Percentiles rank a stretch among this genome's conserved stretches.
These are phyloP conservation scores for Tulasnella sp. DNA, from an alignment of 768 basidiomycete genomes.

Conservation along the genomic window DNA sequence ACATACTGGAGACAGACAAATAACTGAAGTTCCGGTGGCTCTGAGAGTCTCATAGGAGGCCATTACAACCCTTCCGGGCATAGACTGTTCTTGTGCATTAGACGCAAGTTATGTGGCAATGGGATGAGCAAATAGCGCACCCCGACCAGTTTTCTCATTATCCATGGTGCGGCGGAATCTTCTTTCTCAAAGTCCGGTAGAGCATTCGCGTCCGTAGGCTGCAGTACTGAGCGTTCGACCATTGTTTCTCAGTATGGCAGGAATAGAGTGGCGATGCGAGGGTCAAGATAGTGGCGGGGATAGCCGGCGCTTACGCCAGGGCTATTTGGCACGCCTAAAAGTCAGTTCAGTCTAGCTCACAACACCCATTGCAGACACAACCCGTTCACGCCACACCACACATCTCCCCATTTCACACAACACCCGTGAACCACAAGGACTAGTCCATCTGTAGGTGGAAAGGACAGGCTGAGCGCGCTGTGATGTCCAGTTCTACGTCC, in stretches of 20 bases:
- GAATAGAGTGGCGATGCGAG: no score
- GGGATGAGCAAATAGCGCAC: conserved; percentile 31
- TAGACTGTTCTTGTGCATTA: conserved; percentile 33
- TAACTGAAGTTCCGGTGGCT: conserved; percentile 46
- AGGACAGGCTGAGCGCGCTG: no score
- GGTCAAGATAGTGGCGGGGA: no score
- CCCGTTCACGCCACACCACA: no score
- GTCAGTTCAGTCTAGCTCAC: no score
- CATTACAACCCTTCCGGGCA: conserved; percentile 53
- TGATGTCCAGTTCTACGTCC: no score
- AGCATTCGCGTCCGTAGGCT: conserved; percentile 19
- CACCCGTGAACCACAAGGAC: no score
- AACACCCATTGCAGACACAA: no score
- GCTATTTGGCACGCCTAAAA: no score
- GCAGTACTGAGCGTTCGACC: conserved; percentile 15
- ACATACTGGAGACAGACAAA: conserved; percentile 50
- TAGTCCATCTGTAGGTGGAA: no score
- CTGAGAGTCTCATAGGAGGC: conserved; percentile 53
- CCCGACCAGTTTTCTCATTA: conserved; percentile 52
- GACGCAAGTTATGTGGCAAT: background rate
- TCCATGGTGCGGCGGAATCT: conserved; percentile 50
- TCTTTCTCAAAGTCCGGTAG: conserved; percentile 35
- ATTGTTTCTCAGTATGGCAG: background rate
- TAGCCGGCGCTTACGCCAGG: no score
- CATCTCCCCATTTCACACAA: no score